These are phyloP conservation scores for Sporothrix curviconia DNA, from an alignment of 2,329 filamentous ascomycete genomes.

Conservation along the genomic window DNA sequence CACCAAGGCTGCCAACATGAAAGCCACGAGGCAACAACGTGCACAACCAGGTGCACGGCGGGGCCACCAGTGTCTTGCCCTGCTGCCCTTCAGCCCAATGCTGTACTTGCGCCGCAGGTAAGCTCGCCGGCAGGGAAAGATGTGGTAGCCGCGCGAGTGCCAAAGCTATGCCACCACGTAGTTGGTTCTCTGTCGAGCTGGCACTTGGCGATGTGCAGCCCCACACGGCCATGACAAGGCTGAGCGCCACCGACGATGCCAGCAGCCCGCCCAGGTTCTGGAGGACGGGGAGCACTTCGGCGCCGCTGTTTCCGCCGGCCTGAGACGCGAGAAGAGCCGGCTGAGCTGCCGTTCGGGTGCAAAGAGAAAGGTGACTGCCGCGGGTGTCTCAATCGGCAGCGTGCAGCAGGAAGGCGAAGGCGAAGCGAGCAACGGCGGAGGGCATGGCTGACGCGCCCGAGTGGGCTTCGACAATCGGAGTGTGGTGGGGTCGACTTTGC, in stretches of 20 bases:
- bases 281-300: constrained; percentile 37
- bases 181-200: background rate
- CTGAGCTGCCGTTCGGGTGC: constrained; percentile 38
- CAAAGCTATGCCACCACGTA: constrained; percentile 30
- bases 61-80: constrained; percentile 37
- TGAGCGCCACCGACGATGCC: constrained; percentile 38
- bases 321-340: constrained; percentile 35
- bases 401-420: constrained; percentile 18
- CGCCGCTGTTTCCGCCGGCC: constrained; percentile 19
- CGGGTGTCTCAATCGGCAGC: constrained; percentile 23
- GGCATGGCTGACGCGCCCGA: no score
- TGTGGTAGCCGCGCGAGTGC: constrained; percentile 43
- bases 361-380: constrained; percentile 41
- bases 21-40: constrained; percentile 33
- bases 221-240: constrained; percentile 30
- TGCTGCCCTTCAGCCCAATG: constrained; percentile 17
- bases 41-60: constrained; percentile 37
- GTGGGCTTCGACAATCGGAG: no score
- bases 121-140: constrained; percentile 42
- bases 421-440: no score
- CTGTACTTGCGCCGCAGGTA: constrained; percentile 27
- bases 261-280: constrained; percentile 44
- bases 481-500: background rate
- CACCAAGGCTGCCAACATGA: constrained; percentile 25
- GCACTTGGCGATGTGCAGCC: background rate